A percentile compares a stretch with the other conserved stretches of the same genome.
Conservation (phyloP, 495 filamentous ascomycete species). For the Antarctomyces pellizariae region DNA sequence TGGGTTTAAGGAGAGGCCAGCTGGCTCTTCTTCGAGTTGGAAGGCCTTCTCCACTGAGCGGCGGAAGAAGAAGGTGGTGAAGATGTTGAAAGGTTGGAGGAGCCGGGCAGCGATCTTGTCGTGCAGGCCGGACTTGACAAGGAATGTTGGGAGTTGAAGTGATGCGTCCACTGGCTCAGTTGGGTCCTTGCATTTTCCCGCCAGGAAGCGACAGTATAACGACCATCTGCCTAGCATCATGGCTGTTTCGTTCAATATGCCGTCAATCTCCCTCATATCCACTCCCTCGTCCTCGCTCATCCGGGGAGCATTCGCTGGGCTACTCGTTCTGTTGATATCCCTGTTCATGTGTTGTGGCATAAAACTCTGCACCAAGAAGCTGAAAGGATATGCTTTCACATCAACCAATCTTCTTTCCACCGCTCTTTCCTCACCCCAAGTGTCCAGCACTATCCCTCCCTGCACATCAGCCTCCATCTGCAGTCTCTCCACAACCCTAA, state of each 20-base stretch:
- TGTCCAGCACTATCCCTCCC: slow-evolving; percentile 90
- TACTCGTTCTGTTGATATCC: slow-evolving; percentile 24
- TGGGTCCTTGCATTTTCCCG: slow-evolving; percentile 42
- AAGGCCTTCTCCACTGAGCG: slow-evolving; percentile 93
- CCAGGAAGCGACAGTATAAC: slow-evolving; percentile 71
- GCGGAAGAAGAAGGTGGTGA: slow-evolving; percentile 91
- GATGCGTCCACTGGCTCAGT: slow-evolving; percentile 19
- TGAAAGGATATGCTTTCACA: slow-evolving; percentile 90
- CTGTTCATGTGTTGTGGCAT: slow-evolving; percentile 34
- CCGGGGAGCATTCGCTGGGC: slow-evolving; percentile 32
- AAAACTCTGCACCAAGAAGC: slow-evolving; percentile 89
- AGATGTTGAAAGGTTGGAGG: slow-evolving; percentile 52
- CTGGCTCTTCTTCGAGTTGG: slow-evolving; percentile 86
- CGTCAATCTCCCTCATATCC: slow-evolving; percentile 86
- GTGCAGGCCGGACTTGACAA: slow-evolving; percentile 48
- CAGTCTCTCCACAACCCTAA: slow-evolving; percentile 79
- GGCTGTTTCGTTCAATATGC: slow-evolving; percentile 60
- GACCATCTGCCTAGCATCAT: slow-evolving; percentile 89
- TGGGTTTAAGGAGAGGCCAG: slow-evolving; percentile 49
- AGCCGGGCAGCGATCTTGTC: slow-evolving; percentile 55
- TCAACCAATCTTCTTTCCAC: slow-evolving; percentile 76
- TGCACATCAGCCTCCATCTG: slow-evolving; percentile 91
- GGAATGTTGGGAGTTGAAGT: slow-evolving; percentile 38
- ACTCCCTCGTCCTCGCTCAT: slow-evolving; percentile 68
- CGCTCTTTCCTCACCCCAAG: slow-evolving; percentile 73